These are phyloP conservation scores for Ilyonectria sp. DNA, from an alignment of 2,329 filamentous ascomycete species.

Conservation along the genomic window DNA sequence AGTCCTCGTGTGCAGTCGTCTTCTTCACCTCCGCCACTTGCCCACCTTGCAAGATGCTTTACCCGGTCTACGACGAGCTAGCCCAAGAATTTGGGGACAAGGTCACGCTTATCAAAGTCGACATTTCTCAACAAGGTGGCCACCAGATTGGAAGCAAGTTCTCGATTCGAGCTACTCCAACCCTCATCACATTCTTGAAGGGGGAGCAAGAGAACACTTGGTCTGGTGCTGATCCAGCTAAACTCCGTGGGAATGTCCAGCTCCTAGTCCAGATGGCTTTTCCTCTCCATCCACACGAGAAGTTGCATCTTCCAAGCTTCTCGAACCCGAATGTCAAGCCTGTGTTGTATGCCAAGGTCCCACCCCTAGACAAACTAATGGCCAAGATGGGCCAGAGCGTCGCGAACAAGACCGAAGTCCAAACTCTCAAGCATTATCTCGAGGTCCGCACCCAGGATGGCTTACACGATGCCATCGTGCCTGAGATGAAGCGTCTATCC, in stretches of 20 bases:
- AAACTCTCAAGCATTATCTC: slow-evolving; percentile 79
- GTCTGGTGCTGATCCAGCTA: slow-evolving; percentile 80
- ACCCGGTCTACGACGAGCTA: slow-evolving; percentile 85
- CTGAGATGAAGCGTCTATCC: slow-evolving; percentile 78
- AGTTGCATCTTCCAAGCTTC: slow-evolving; percentile 79
- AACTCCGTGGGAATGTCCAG: slow-evolving; percentile 79
- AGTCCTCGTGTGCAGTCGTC: slow-evolving; percentile 80
- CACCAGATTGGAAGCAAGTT: slow-evolving; percentile 76
- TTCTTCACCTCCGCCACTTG: slow-evolving; percentile 96
- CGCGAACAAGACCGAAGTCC: slow-evolving; percentile 73
- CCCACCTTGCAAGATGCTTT: slow-evolving; percentile 85
- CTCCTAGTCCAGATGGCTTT: slow-evolving; percentile 82
- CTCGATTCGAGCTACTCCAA: slow-evolving; percentile 83
- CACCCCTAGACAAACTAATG: slow-evolving; percentile 86
- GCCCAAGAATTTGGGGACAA: slow-evolving; percentile 80
- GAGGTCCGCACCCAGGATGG: slow-evolving; percentile 71
- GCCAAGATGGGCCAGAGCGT: slow-evolving; percentile 78
- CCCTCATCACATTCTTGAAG: slow-evolving; percentile 87
- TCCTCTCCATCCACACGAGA: slow-evolving; percentile 82
- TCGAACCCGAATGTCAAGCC: slow-evolving; percentile 74
- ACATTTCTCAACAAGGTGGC: slow-evolving; percentile 77
- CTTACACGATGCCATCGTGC: slow-evolving; percentile 77
- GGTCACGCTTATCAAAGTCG: slow-evolving; percentile 85
- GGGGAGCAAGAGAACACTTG: slow-evolving; percentile 85
- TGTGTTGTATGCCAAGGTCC: slow-evolving; percentile 82